Evolutionary conservation across 73 alveolate genomes (phyloP).

Genomic region (Symbiodinium natans): DNA sequence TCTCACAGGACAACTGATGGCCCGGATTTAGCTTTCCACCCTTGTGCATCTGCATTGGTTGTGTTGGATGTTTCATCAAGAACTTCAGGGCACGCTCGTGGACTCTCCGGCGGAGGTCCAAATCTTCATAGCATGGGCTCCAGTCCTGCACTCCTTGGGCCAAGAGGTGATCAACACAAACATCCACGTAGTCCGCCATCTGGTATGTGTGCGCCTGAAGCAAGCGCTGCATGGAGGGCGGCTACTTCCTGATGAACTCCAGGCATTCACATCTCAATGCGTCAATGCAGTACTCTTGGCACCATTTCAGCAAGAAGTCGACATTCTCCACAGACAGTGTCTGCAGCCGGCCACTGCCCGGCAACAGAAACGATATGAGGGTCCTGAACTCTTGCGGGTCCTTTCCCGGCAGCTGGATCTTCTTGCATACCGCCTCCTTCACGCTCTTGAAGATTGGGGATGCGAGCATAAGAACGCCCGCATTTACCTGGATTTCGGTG

Average conservation of each 20-base stretch:
- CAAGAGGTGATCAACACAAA: background rate
- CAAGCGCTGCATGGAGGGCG: background rate
- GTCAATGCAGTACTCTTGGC: conserved; percentile 26
- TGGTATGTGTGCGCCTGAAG: background rate
- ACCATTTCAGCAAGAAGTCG: conserved; percentile 1
- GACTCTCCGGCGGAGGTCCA: background rate
- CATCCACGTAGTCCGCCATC: background rate
- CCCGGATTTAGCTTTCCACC: too few relatives aligned
- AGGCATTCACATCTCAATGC: background rate
- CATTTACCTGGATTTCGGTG: background rate
- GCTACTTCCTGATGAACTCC: background rate
- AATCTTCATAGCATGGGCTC: background rate
- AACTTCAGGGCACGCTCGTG: too few relatives aligned
- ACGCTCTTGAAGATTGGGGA: conserved; percentile 15
- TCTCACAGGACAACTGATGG: too few relatives aligned
- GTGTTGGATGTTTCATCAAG: too few relatives aligned
- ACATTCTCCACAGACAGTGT: background rate
- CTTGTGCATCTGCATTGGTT: too few relatives aligned
- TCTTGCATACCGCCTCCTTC: background rate
- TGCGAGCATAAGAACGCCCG: conserved; percentile 3
- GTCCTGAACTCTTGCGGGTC: conserved; percentile 10
- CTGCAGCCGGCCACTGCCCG: conserved; percentile 11
- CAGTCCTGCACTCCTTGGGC: background rate
- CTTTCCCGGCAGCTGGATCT: conserved; percentile 16
- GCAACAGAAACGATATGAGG: background rate